Conservation (phyloP, 805 yeast species). For the Metschnikowia arizonensis region DNA sequence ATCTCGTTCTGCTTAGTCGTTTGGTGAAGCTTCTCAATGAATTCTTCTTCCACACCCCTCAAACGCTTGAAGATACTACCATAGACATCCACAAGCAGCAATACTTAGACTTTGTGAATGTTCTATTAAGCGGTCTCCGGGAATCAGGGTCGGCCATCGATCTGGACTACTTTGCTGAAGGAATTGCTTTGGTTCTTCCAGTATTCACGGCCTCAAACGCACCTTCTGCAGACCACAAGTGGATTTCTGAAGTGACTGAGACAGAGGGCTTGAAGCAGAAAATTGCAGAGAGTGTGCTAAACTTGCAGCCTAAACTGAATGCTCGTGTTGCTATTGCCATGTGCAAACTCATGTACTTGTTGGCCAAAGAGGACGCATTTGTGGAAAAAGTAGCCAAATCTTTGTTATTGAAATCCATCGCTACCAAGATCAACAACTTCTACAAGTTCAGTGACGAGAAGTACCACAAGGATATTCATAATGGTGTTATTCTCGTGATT, state of each 20-base stretch:
- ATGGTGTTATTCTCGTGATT: slow-evolving; percentile 47
- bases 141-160: slow-evolving; percentile 24
- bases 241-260: slow-evolving; percentile 16
- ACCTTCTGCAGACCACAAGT: slow-evolving; percentile 7
- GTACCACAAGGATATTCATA: slow-evolving; percentile 10
- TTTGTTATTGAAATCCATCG: slow-evolving; percentile 43
- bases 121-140: slow-evolving; percentile 25
- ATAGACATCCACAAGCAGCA: not conserved
- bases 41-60: slow-evolving; percentile 5
- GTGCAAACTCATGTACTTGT: slow-evolving; percentile 52
- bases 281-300: slow-evolving; percentile 44
- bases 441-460: slow-evolving; percentile 23
- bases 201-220: slow-evolving; percentile 44
- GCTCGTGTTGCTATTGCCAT: slow-evolving; percentile 28
- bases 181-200: slow-evolving; percentile 52
- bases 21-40: slow-evolving; percentile 8
- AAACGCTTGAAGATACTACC: not conserved
- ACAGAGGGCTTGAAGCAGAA: slow-evolving; percentile 20
- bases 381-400: slow-evolving; percentile 44
- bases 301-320: slow-evolving; percentile 23
- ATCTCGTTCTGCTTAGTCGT: slow-evolving; percentile 5
- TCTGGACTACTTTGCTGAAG: slow-evolving; percentile 56
- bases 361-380: slow-evolving; percentile 42
- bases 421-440: slow-evolving; percentile 36
- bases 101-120: slow-evolving; percentile 19